Base-by-base conservation (phyloP, 1,284 basidiomycete genomes). In the Mycosarcoma maydis region DNA sequence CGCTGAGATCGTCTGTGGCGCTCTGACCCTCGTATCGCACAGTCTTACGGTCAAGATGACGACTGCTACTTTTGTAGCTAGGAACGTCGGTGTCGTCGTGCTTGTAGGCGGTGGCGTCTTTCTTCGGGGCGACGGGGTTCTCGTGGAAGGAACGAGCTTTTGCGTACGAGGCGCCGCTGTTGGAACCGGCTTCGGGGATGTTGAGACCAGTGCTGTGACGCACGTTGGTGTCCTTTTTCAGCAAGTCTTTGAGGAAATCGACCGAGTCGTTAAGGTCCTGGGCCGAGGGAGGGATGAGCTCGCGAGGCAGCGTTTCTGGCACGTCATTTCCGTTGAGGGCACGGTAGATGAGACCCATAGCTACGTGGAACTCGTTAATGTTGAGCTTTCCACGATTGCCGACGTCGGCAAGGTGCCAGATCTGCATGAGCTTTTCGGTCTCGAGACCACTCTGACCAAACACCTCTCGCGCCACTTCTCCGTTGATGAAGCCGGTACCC, bases 311-410 rank as follows among this genome's bases (percentile, higher is more conserved):
- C 48, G 87, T 85, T 33, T 92, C 89, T 1, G 96, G 96, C 40
- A 98, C 88, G 3, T 89, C 87, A 82, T 93, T 95, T 9, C 96
- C 95, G 81, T 96, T 97, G 39, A 73, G 66, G 16, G 64, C 70
- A 77, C 95, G 89, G 84, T 95, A 98, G 80, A 98, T 97, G 54
- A 98, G 85, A 59, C 92, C 94, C 95, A 99, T 99, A 1, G 95
- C 96, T 52, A 98, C 92, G 81, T 98, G 94, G 83, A 99, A 99
- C 82, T 98, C 95, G 22, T 92, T 91, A 39, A 95, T 85, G 80
- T 97, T 98, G 45, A 81, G 73, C 62, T 81, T 81, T 36, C 80
- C 80, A 11, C 79, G 69, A 51, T 81, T 81, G 56, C 76, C 69
- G 0, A 75, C 69, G 41, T 81, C 80, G 26, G 75, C 54, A 9